Conservation (phyloP, 2,329 filamentous ascomycete species). For the Aspergillus pseudoterreus region DNA sequence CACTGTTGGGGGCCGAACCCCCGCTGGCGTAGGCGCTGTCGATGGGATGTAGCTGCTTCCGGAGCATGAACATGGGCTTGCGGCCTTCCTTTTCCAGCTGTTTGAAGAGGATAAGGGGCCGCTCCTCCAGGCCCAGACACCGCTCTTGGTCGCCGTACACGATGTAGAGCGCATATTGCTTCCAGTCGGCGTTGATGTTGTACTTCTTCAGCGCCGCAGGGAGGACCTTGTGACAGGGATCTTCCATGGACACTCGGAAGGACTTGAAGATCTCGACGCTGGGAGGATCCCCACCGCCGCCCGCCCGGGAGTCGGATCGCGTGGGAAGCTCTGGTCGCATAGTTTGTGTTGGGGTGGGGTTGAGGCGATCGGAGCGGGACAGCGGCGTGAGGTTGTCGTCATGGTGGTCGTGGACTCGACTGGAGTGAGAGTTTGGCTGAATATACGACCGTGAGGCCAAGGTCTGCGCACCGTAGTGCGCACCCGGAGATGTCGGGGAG, state of each 20-base stretch:
- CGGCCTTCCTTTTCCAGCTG: slow-evolving; percentile 94
- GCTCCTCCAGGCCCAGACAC: slow-evolving; percentile 86
- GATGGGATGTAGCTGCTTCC: slow-evolving; percentile 58
- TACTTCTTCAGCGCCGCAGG: slow-evolving; percentile 96
- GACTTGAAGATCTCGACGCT: slow-evolving; percentile 96
- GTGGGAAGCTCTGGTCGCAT: slow-evolving; percentile 31
- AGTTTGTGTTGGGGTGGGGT: slow-evolving; percentile 27
- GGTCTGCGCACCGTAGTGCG: slow-evolving; percentile 37
- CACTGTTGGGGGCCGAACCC: slow-evolving; percentile 29
- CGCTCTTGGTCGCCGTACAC: slow-evolving; percentile 98
- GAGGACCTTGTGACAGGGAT: slow-evolving; percentile 94
- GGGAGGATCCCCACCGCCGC: slow-evolving; percentile 24
- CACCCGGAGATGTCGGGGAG: slow-evolving; percentile 43
- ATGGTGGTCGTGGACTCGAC: slow-evolving; percentile 36
- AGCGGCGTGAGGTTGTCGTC: slow-evolving; percentile 32
- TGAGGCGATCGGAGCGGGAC: slow-evolving; percentile 30
- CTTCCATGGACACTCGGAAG: slow-evolving; percentile 96
- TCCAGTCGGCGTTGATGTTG: slow-evolving; percentile 96
- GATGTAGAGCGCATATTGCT: slow-evolving; percentile 96
- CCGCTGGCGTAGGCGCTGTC: slow-evolving; percentile 28
- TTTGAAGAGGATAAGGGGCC: slow-evolving; percentile 93
- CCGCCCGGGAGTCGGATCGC: slow-evolving; percentile 25
- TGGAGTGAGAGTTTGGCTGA: slow-evolving; percentile 27
- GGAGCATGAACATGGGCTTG: slow-evolving; percentile 99
- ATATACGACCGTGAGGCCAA: slow-evolving; percentile 44